Conservation (phyloP, 805 yeast genomes). For the Hanseniaspora pseudoguilliermondii region DNA sequence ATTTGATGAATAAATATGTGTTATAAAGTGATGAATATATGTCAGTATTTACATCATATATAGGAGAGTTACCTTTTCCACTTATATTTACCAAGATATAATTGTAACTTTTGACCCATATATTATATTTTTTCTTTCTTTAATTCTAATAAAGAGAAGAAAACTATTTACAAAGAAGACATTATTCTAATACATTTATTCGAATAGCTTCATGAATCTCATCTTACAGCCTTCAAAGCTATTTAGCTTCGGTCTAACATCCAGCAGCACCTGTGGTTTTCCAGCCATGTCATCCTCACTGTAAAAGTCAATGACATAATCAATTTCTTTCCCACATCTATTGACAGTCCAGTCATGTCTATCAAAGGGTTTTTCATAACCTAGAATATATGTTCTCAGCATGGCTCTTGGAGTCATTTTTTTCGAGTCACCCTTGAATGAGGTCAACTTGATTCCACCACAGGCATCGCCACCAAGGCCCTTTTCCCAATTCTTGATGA, state of each 20-base stretch:
- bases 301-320: conserved; percentile 89
- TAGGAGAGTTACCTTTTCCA: too few relatives aligned
- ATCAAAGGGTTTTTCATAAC: conserved; percentile 75
- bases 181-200: conserved; percentile 23
- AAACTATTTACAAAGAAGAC: not conserved
- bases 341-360: conserved; percentile 90
- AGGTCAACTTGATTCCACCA: conserved; percentile 74
- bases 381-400: conserved; percentile 45
- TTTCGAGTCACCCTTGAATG: conserved; percentile 79
- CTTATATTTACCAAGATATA: too few relatives aligned
- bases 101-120: too few relatives aligned
- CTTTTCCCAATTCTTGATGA: conserved; percentile 72
- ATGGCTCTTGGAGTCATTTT: conserved; percentile 83
- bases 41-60: too few relatives aligned
- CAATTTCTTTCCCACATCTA: conserved; percentile 71
- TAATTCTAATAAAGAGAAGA: too few relatives aligned
- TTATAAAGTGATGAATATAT: too few relatives aligned
- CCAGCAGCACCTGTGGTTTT: conserved; percentile 54
- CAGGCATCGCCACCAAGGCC: conserved; percentile 47
- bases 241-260: conserved; percentile 85
- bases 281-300: conserved; percentile 28
- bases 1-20: too few relatives aligned
- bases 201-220: conserved; percentile 53
- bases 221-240: conserved; percentile 66
- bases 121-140: too few relatives aligned